A percentile compares a stretch with the other conserved stretches of the same genome.
Conservation (phyloP, 2,329 filamentous ascomycete genomes). For the Aureobasidium sp. region DNA sequence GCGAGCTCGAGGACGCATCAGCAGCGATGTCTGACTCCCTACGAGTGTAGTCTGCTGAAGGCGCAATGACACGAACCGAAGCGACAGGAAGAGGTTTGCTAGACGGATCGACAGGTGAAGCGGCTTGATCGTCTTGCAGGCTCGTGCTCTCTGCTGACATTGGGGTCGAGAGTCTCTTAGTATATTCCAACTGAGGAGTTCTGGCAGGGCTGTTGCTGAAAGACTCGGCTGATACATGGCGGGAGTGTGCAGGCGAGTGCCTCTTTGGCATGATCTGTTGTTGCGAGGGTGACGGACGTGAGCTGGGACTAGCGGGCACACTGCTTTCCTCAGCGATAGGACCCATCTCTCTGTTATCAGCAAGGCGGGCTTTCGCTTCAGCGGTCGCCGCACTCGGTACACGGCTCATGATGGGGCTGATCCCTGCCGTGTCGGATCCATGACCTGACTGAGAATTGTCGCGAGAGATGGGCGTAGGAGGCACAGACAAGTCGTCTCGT, state of each 20-base stretch:
- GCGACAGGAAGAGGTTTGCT: neutral
- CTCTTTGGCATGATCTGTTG: constrained; percentile 27
- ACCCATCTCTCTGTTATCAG: constrained; percentile 29
- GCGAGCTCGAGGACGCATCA: constrained; percentile 30
- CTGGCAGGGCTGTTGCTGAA: constrained; percentile 50
- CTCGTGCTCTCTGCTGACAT: constrained; percentile 15
- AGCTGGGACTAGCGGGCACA: constrained; percentile 21
- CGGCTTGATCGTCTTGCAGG: neutral
- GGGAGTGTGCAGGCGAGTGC: constrained; percentile 30
- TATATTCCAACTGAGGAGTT: constrained; percentile 44
- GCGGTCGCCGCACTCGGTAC: constrained; percentile 39
- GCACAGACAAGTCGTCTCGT: constrained; percentile 44
- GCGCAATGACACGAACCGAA: constrained; percentile 5
- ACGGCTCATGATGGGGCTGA: constrained; percentile 58
- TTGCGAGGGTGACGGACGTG: constrained; percentile 26
- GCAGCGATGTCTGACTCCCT: constrained; percentile 33
- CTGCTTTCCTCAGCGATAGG: constrained; percentile 47
- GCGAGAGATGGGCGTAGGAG: constrained; percentile 43
- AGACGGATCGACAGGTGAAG: neutral
- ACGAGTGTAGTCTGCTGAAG: constrained; percentile 27
- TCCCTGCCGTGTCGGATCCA: constrained; percentile 41
- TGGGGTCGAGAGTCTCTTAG: constrained; percentile 22
- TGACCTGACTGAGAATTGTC: constrained; percentile 29
- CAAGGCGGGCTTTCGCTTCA: constrained; percentile 32
- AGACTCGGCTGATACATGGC: constrained; percentile 10